Base-by-base conservation (phyloP, 2,329 filamentous ascomycete species). In the Ceratocystis huliohia region DNA sequence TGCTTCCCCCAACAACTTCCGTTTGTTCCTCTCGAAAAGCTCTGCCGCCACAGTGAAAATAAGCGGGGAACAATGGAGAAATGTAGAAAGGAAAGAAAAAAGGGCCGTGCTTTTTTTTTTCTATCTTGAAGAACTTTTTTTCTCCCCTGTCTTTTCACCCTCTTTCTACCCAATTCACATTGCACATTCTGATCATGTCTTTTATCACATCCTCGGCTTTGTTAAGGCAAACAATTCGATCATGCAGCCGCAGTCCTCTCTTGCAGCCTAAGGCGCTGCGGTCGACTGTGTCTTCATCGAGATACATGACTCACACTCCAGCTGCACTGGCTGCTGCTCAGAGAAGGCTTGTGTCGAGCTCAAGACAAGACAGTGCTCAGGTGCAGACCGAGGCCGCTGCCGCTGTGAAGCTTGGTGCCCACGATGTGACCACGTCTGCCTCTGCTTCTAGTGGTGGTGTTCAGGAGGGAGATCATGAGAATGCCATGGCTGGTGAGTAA, bases 351-450 rank as follows among this genome's bases (percentile, higher is more conserved):
- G 91, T 96, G 69, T 88, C 90, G 33, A 88, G 92, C 78, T 88
- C 89, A 69, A 91, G 88, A 79, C 82, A 85, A 70, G 86, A 89
- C 71, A 83, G 85, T 75, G 90, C 91, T 63, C 90, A 91, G 74
- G 88, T 96, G 73, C 86, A 84, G 71, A 78, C 91, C 67, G 91
- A 96, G 72, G 88, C 88, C 10, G 86, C 91, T 68, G 92, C 88
- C 10, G 86, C 91, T 68, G 92, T 96, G 76, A 89, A 88, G 75
- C 81, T 91, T 68, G 91, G 96, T 71, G 91, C 93, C 78, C 88
- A 88, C 75, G 86, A 88, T 25, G 25, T 66, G 37, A 41, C 64
- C n/a, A 17, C 61, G n/a, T 20, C 48, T 25, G 20, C 48, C 48
- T 28, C 48, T 28, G 48, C 48, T 22, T 50, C 48, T 50, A 57